A percentile compares a stretch with the other conserved stretches of the same genome.
Evolutionary conservation across 2,329 filamentous ascomycete genomes (phyloP).

Genomic region (Exophiala bonariae): DNA sequence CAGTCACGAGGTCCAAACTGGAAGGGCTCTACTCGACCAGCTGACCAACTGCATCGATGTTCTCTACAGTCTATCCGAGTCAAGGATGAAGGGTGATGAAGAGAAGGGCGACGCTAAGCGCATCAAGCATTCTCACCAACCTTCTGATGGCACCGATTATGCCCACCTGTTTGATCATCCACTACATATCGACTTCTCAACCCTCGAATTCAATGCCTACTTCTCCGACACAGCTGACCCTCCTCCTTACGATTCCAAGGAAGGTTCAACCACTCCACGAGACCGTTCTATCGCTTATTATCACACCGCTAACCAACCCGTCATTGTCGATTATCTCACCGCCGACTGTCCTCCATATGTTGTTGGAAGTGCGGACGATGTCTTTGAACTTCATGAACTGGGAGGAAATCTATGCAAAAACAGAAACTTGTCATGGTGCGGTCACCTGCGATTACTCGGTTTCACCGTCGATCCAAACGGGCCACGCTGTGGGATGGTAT

Average conservation of each 20-base stretch:
- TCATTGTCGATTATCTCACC: conserved; percentile 26
- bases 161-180: conserved; percentile 23
- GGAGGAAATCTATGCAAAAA: conserved; percentile 23
- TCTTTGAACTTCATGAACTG: conserved; percentile 25
- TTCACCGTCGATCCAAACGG: conserved; percentile 26
- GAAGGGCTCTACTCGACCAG: conserved; percentile 52
- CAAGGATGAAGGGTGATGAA: conserved; percentile 41
- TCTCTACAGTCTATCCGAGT: conserved; percentile 63
- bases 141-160: conserved; percentile 17
- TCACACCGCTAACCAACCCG: conserved; percentile 17
- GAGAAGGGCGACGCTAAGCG: conserved; percentile 22
- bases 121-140: conserved; percentile 16
- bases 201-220: conserved; percentile 22
- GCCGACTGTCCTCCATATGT: conserved; percentile 22
- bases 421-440: conserved; percentile 24
- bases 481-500: conserved; percentile 27
- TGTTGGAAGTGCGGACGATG: conserved; percentile 24
- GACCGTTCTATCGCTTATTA: conserved; percentile 25
- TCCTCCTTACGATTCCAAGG: conserved; percentile 26
- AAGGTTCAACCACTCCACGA: conserved; percentile 15
- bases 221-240: conserved; percentile 21
- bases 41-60: conserved; percentile 64
- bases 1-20: conserved; percentile 29
- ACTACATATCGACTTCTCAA: conserved; percentile 26
- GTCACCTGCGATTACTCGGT: conserved; percentile 43